phyloP scores from a whole-genome alignment of 345 rosid species.

The Salix udensis region DNA sequence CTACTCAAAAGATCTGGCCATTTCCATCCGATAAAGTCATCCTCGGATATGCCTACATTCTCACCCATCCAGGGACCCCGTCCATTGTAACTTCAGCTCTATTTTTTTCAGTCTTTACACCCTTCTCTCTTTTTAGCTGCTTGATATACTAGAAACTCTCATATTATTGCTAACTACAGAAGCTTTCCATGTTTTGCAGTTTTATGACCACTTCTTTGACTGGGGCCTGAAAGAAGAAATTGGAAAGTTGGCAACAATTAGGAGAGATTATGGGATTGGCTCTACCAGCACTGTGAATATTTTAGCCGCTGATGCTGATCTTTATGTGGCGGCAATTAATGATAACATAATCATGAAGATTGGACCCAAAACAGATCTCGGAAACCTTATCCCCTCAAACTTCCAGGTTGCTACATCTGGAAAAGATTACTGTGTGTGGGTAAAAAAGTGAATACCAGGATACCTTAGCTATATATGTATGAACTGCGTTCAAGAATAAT shows the following conservation, averaged over 20 bases:
- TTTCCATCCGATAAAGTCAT: constrained; percentile 80
- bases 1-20: constrained; percentile 56
- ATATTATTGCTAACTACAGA: background rate
- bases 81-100: constrained; percentile 46
- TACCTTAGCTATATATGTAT: background rate
- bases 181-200: constrained; percentile 38
- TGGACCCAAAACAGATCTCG: constrained; percentile 66
- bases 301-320: constrained; percentile 55
- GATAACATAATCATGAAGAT: constrained; percentile 68
- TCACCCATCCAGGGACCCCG: constrained; percentile 78
- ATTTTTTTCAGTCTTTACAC: background rate
- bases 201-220: constrained; percentile 74
- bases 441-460: constrained; percentile 21
- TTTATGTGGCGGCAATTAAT: constrained; percentile 62
- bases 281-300: constrained; percentile 48
- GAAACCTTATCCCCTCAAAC: constrained; percentile 57
- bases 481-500: background rate
- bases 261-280: constrained; percentile 44
- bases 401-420: constrained; percentile 58
- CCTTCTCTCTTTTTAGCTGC: background rate
- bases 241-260: constrained; percentile 38
- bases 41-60: constrained; percentile 85
- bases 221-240: constrained; percentile 62
- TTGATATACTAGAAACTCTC: background rate
- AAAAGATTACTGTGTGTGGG: constrained; percentile 56